These are phyloP conservation scores for Penicillium rolfsii DNA, from an alignment of 2,329 filamentous ascomycete species.

Conservation along the genomic window DNA sequence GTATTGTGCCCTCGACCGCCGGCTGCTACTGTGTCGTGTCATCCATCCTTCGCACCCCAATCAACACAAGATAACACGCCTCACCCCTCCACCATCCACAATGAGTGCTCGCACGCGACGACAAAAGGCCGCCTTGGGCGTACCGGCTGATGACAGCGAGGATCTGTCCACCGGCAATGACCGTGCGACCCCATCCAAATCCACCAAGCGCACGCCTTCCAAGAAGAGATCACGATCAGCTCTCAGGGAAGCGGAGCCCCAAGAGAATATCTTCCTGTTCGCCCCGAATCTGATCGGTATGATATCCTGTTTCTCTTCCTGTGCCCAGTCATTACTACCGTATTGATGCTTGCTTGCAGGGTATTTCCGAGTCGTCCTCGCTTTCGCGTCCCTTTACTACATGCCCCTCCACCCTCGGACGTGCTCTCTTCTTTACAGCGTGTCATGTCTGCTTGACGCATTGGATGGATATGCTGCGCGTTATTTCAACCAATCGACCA, in stretches of 20 bases:
- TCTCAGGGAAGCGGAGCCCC: conserved; percentile 40
- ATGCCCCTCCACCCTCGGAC: conserved; percentile 98
- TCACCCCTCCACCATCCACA: conserved; percentile 12
- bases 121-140: conserved; percentile 43
- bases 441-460: conserved; percentile 94
- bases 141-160: conserved; percentile 37
- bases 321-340: background rate
- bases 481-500: conserved; percentile 84
- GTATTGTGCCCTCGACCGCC: background rate
- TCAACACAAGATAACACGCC: background rate
- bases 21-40: conserved; percentile 1
- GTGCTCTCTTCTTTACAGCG: conserved; percentile 80
- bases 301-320: conserved; percentile 27
- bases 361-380: conserved; percentile 76
- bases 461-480: conserved; percentile 93
- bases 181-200: conserved; percentile 36
- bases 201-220: conserved; percentile 33
- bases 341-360: conserved; percentile 51
- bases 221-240: conserved; percentile 35
- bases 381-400: conserved; percentile 92
- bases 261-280: conserved; percentile 81
- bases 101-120: conserved; percentile 47
- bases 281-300: conserved; percentile 80
- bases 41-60: conserved; percentile 8
- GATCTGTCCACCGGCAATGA: conserved; percentile 37